Evolutionary conservation across 225 moss, liverwort and hornwort species (phyloP).

Genomic region (Lunularia cruciata): DNA sequence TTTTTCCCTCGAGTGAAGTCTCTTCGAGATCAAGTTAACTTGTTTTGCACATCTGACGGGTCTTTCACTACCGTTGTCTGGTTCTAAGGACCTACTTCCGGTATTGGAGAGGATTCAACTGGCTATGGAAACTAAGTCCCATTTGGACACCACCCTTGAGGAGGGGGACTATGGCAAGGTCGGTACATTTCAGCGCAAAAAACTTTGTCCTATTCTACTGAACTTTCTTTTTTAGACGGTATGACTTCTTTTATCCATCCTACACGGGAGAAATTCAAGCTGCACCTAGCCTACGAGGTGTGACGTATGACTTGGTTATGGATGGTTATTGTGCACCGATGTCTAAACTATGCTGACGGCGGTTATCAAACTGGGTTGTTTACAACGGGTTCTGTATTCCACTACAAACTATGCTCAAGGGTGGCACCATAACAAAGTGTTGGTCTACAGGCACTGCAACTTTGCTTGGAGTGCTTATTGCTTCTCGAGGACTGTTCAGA

Average conservation of each 20-base stretch:
- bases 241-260: no score
- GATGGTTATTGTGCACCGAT: no score
- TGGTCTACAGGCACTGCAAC: constrained; percentile 62
- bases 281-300: no score
- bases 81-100: constrained; percentile 77
- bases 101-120: constrained; percentile 82
- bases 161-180: constrained; percentile 78
- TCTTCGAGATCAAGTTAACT: background rate
- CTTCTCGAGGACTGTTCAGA: constrained; percentile 73
- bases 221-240: no score
- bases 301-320: no score
- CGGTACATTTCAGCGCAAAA: no score
- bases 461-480: constrained; percentile 74
- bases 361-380: no score
- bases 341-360: no score
- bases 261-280: no score
- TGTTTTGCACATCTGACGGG: background rate
- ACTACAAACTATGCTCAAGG: no score
- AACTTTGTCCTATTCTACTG: background rate
- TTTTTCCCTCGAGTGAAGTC: background rate
- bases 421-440: no score
- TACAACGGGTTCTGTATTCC: no score
- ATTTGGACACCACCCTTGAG: constrained; percentile 59
- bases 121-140: constrained; percentile 84
- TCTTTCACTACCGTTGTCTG: constrained; percentile 4